phyloP scores from a whole-genome alignment of 441 rosid genomes.

The Theobroma grandiflorum region DNA sequence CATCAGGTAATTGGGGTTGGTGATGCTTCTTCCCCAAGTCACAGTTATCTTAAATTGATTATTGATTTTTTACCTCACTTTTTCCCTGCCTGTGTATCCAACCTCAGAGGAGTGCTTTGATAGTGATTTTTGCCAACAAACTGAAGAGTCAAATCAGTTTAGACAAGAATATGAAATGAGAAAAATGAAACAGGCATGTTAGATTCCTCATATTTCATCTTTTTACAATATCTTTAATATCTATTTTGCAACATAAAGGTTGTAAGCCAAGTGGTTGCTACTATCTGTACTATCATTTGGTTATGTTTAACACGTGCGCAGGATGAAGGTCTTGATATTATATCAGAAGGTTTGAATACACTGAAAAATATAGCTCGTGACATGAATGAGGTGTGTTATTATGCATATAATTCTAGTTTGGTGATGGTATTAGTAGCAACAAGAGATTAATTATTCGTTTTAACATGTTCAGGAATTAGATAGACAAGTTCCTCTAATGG shows the following conservation, averaged over 20 bases:
- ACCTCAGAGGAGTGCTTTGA: constrained; percentile 52
- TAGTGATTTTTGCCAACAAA: constrained; percentile 52
- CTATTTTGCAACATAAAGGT: not conserved
- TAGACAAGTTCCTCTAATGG: constrained; percentile 71
- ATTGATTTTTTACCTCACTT: constrained; percentile 6
- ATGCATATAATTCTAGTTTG: constrained; percentile 14
- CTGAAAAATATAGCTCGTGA: constrained; percentile 65
- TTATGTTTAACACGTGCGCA: constrained; percentile 23
- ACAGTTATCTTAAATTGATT: constrained; percentile 18
- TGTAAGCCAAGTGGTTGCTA: not conserved
- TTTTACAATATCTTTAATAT: constrained; percentile 10
- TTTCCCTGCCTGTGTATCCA: not conserved
- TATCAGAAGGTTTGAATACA: constrained; percentile 66
- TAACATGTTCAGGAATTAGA: constrained; percentile 63
- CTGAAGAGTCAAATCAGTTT: constrained; percentile 60
- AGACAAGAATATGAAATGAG: constrained; percentile 68
- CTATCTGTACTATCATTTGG: constrained; percentile 11
- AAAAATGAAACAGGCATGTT: constrained; percentile 65
- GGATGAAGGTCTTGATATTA: constrained; percentile 77
- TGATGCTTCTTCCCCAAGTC: constrained; percentile 12
- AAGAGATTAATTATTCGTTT: constrained; percentile 17
- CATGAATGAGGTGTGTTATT: constrained; percentile 63
- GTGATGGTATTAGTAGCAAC: constrained; percentile 19
- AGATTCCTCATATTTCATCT: constrained; percentile 28
- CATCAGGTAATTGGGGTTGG: constrained; percentile 52